Base-by-base conservation (phyloP, 2,329 filamentous ascomycete genomes). In the Hypoxylon sp. region DNA sequence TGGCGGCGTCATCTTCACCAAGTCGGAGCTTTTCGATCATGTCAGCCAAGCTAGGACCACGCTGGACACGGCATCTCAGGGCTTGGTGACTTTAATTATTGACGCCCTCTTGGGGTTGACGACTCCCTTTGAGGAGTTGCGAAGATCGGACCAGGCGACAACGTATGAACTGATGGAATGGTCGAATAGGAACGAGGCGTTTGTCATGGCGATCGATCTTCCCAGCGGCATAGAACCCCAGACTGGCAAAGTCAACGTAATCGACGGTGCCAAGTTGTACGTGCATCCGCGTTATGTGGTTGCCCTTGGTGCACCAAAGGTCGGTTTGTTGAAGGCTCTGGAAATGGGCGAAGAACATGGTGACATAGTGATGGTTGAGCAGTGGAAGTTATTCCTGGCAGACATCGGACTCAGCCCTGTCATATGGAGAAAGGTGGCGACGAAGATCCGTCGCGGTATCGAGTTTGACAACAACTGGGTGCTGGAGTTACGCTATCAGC, bases 111-210 rank as follows among this genome's bases (percentile, higher is more conserved):
- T 99, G 3, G 94, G 94, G 3, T 88, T 96, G 69, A 94, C 96
- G 48, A 89, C 94, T 63, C 91, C 93, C 2, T 98, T 98, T 75
- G 94, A 98, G 73, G 94, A 97, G 74, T 85, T 98, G 29, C 88
- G 93, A 37, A 92, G 91, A 1, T 91, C 92, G 14, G 92, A 97
- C 72, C 93, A 97, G 78, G 90, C 91, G 3, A 92, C 91, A 0
- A 93, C 94, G 0, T 94, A 97, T 76, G 92, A 97, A 76, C 88
- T 98, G 76, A 96, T 98, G 75, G 92, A 94, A 70, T 98, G 94
- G 94, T 92, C 94, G 2, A 98, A 98, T 77, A 91, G 94, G 71
- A 93, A 91, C 77, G 92, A 94, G 71, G 90, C 94, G 0, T 90
- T 91, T 64, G 91, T 96, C 2, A 83, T 99, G 19, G 92, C 94